These are phyloP conservation scores for Podila epigama DNA, from an alignment of 192 early-diverging fungal species.

Conservation along the genomic window DNA sequence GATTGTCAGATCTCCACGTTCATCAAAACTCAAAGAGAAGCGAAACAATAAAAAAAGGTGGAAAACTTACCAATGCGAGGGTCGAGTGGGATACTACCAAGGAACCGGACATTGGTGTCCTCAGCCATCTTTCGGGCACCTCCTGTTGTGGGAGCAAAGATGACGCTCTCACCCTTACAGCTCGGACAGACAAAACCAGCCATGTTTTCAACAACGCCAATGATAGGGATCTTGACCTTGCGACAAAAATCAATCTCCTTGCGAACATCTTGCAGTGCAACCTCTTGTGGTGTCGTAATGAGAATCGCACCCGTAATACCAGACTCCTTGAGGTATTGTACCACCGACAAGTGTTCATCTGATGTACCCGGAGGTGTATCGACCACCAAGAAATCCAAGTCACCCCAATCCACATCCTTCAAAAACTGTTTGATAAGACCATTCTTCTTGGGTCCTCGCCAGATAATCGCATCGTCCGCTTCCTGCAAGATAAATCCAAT, in stretches of 20 bases:
- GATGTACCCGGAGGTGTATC: slow-evolving; percentile 98
- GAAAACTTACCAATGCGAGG: slow-evolving; percentile 76
- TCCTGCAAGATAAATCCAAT: slow-evolving; percentile 92
- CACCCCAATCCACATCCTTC: slow-evolving; percentile 93
- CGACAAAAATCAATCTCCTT: slow-evolving; percentile 97
- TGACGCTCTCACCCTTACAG: slow-evolving; percentile 77
- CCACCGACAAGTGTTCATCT: slow-evolving; percentile 94
- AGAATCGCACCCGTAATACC: slow-evolving; percentile 89
- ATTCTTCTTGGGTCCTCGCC: slow-evolving; percentile 95
- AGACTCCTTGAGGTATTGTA: slow-evolving; percentile 75
- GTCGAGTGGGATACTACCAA: slow-evolving; percentile 81
- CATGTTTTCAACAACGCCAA: slow-evolving; percentile 98
- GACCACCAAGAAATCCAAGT: slow-evolving; percentile 89
- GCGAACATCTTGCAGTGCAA: slow-evolving; percentile 89
- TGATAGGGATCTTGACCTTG: slow-evolving; percentile 87
- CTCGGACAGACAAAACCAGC: slow-evolving; percentile 94
- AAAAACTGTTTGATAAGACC: slow-evolving; percentile 97
- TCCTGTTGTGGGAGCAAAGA: slow-evolving; percentile 82
- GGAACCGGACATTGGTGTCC: slow-evolving; percentile 66
- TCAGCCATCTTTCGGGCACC: slow-evolving; percentile 72
- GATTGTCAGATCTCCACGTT: background rate
- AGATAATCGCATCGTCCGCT: slow-evolving; percentile 92
- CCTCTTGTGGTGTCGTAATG: slow-evolving; percentile 95
- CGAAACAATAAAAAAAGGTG: too few species aligned
- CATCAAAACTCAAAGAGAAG: background rate